A percentile compares a stretch with the other conserved stretches of the same genome.
These are phyloP conservation scores for Pseudozyma flocculosa DNA, from an alignment of 1,284 basidiomycete genomes.

Conservation along the genomic window DNA sequence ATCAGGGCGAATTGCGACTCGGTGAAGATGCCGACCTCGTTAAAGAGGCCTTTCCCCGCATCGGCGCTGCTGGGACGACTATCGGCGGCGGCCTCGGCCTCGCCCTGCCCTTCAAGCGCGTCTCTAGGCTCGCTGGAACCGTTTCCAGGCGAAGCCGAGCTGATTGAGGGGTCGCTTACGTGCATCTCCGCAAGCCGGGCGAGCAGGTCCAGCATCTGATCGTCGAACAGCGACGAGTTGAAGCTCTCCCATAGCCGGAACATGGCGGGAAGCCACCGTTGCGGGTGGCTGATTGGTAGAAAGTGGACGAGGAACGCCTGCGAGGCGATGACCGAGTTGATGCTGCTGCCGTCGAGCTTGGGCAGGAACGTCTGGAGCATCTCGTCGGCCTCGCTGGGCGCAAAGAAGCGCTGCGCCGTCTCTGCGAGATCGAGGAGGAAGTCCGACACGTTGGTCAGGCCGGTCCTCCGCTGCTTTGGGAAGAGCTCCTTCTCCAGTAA, in stretches of 20 bases:
- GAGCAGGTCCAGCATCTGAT: constrained; percentile 78
- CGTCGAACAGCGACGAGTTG: constrained; percentile 76
- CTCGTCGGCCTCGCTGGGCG: constrained; percentile 80
- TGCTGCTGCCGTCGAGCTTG: constrained; percentile 70
- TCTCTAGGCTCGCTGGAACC: constrained; percentile 13
- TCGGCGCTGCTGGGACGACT: not conserved
- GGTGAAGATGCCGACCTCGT: constrained; percentile 84
- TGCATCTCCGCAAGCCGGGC: constrained; percentile 77
- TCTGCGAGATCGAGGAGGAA: constrained; percentile 84
- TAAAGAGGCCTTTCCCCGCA: constrained; percentile 61
- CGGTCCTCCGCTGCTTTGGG: constrained; percentile 65
- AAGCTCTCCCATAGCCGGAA: constrained; percentile 85
- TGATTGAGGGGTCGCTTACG: constrained; percentile 61
- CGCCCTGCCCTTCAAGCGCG: too few species aligned
- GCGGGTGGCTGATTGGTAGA: constrained; percentile 49
- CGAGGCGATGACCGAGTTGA: constrained; percentile 62
- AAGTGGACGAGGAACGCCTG: constrained; percentile 57
- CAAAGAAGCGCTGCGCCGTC: constrained; percentile 80
- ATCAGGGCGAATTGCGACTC: constrained; percentile 81
- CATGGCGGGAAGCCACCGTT: constrained; percentile 52
- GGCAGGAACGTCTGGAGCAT: constrained; percentile 82
- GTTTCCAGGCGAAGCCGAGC: constrained; percentile 17
- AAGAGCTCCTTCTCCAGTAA: constrained; percentile 80
- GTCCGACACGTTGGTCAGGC: constrained; percentile 66
- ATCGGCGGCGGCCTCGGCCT: not conserved